Base-by-base conservation (phyloP, 495 filamentous ascomycete species). In the Neurospora sp. region DNA sequence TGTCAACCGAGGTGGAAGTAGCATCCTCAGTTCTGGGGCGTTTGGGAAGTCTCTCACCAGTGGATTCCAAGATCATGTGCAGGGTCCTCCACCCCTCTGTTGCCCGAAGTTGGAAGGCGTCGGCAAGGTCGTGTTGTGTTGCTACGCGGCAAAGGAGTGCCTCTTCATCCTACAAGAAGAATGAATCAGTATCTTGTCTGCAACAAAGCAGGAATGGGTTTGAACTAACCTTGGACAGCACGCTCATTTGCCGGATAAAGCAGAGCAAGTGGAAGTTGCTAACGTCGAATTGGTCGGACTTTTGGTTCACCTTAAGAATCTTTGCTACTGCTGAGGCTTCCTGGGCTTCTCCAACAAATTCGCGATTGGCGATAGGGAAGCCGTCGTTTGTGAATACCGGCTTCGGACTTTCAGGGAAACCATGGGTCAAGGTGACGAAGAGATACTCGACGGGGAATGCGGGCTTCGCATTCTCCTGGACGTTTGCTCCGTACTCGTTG, bases 381-480 rank as follows among this genome's bases (percentile, higher is more conserved):
- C 81, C 85, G 71, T 87, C 86, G 16, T 86, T 82, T 23, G 78
- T 88, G 83, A 98, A 98, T 16, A 90, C 73, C 6, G 94, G 93
- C 39, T 88, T 89, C 6, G 93, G 86, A 39, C 91, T 85, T 54
- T 90, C 94, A 1, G 96, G 96, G 84, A 98, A 98, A 49, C 96
- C 96, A 79, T 99, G 95, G 9, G 96, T 99, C 54, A 99, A 88
- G 8, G 96, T 98, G 71, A 98, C 93, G 39, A 98, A 89, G 39
- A 99, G 87, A 80, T 98, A 99, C 78, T 98, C 96, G 39, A 97
- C 95, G 0, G 96, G 96, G 80, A 99, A 99, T 69, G 91, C 88
- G 4, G 96, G 96, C 78, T 97, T 98, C 38, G 96, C 96, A 78
- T 97, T 98, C 78, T 98, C 93, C 80, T 97, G 96, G 3, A 98